Conservation (phyloP, 1,139 yeast genomes). For the Geotrichum armillariae region DNA sequence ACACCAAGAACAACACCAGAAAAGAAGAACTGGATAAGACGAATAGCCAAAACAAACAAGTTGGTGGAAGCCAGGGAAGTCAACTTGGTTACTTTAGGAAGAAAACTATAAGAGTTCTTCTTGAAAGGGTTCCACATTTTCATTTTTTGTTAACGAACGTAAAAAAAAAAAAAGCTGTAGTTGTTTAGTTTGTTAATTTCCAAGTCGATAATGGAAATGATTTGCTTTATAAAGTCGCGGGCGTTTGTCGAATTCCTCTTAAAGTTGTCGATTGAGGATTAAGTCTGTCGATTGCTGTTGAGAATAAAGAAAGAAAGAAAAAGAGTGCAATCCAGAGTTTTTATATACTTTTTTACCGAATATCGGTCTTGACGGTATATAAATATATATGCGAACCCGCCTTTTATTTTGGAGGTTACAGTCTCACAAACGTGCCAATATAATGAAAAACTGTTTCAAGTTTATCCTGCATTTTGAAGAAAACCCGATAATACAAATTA, state of each 20-base stretch:
- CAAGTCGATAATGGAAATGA: not conserved
- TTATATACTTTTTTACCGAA: slow-evolving; percentile 3
- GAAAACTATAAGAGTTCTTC: slow-evolving; percentile 9
- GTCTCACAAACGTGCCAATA: not conserved
- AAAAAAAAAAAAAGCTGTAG: no score
- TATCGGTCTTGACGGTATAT: no score
- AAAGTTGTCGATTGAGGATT: not conserved
- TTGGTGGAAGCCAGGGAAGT: slow-evolving; percentile 33
- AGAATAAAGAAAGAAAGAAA: not conserved
- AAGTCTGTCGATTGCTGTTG: not conserved
- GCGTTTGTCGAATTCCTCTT: not conserved
- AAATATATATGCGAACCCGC: no score
- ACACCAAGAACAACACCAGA: slow-evolving; percentile 37
- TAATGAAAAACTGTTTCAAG: not conserved
- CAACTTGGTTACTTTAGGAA: slow-evolving; percentile 16
- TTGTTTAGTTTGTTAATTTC: not conserved
- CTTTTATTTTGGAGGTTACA: no score
- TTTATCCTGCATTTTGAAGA: not conserved
- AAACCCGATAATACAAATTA: not conserved
- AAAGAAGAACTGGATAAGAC: slow-evolving; percentile 37
- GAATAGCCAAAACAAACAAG: slow-evolving; percentile 32
- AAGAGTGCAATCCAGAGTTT: not conserved
- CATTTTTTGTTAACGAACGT: no score
- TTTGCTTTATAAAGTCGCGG: not conserved
- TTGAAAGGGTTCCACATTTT: slow-evolving; percentile 18